Evolutionary conservation across 225 moss, liverwort and hornwort species (phyloP), one percentile per base, ranked within the genome.

Genomic region (Polytrichum commune): DNA sequence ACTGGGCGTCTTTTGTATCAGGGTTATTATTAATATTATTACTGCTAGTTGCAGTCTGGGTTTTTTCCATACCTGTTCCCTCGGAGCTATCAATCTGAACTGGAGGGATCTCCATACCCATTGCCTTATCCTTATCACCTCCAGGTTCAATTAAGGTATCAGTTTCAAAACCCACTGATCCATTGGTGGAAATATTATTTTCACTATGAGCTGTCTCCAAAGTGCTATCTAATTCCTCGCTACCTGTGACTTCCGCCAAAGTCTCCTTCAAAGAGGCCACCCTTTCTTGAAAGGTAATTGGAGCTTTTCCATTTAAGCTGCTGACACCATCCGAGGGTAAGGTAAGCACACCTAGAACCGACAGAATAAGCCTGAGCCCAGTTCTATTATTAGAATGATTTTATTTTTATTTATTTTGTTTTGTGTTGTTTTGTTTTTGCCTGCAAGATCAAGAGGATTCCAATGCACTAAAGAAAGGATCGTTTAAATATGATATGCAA

Each of bases 241-340:
- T 63, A 63, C 27, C 62, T 28, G 25, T 5, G 24, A 18, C 25
- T 5, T 13, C 62, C 32, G 73, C 69, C 24, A 72, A 64, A 27
- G 68, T 76, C 46, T 76, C 76, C 60, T 70, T 60, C 32, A 35
- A 60, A 32, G 54, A 54, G 70, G 35, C 63, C 27, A 70, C 61
- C 27, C 67, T 55, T 67, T 64, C 62, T 58, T 74, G 67, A 76
- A 56, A 58, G 7, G 58, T 58, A 22, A 24, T 24, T 22, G 58
- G 24, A 20, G 20, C 24, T 24, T 24, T 58, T 24, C 58, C 58
- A 58, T 58, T 58, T 18, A 46, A 46, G 7, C 58, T 58, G 58
- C 22, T 23, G 20, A 24, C 58, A 58, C 30, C 28, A 27, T 64
- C 16, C 25, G 4, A 27, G 20, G 29, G 64, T 5, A 30, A 23